Evolutionary conservation across 108 stramenopile species (phyloP).

Genomic region (Nitzschia sp.): DNA sequence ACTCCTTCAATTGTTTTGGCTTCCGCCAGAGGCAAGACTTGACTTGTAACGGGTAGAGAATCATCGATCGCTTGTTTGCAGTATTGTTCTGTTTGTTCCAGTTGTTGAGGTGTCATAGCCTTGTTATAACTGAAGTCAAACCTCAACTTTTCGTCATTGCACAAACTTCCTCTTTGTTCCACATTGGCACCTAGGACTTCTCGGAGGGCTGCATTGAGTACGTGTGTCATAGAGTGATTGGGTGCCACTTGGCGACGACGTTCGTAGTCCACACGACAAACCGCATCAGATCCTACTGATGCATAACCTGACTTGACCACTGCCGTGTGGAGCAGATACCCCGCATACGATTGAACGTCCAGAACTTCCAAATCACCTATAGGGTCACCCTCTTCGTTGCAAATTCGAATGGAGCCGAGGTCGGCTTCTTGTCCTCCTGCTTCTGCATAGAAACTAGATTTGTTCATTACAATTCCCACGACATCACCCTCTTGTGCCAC

Average conservation of each 20-base stretch:
- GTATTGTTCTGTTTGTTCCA: conserved; percentile 80
- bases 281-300: conserved; percentile 71
- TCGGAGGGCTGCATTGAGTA: conserved; percentile 97
- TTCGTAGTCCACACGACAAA: conserved; percentile 91
- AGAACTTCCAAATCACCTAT: conserved; percentile 81
- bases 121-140: conserved; percentile 95
- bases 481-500: conserved; percentile 53
- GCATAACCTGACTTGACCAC: conserved; percentile 53
- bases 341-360: conserved; percentile 86
- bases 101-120: conserved; percentile 82
- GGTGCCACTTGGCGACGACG: conserved; percentile 87
- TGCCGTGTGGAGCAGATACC: conserved; percentile 87
- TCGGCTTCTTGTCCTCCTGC: conserved; percentile 97
- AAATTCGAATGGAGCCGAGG: conserved; percentile 63
- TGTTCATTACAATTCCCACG: conserved; percentile 89
- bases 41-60: conserved; percentile 58
- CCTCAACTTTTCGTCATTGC: conserved; percentile 94
- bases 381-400: conserved; percentile 59
- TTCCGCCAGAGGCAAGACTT: conserved; percentile 74
- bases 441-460: conserved; percentile 95
- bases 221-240: conserved; percentile 99
- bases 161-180: conserved; percentile 88
- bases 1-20: conserved; percentile 89
- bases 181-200: conserved; percentile 78
- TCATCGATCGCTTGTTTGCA: conserved; percentile 76